phyloP scores from a whole-genome alignment of 805 yeast species.

The Hagleromyces aurorensis region DNA sequence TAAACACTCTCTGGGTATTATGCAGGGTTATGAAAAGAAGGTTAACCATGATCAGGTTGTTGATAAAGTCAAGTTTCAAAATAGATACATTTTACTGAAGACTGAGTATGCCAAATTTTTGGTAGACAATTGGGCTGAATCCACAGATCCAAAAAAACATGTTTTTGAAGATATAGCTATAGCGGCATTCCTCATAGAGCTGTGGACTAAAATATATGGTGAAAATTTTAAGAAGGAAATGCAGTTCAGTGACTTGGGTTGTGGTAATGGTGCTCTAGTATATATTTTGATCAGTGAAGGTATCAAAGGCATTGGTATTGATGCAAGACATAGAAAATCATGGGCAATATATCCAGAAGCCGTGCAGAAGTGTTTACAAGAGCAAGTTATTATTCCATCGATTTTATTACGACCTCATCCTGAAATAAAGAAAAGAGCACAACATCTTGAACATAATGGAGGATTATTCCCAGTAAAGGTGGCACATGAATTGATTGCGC shows the following conservation, averaged over 20 bases:
- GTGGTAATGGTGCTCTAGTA: slow-evolving; percentile 88
- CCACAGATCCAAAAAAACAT: slow-evolving; percentile 90
- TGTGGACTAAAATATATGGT: slow-evolving; percentile 57
- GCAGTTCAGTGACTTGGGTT: slow-evolving; percentile 83
- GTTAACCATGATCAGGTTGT: slow-evolving; percentile 86
- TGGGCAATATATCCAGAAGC: slow-evolving; percentile 72
- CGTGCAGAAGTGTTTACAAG: slow-evolving; percentile 50
- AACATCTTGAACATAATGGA: slow-evolving; percentile 53
- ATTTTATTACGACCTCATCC: slow-evolving; percentile 66
- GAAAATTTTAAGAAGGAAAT: slow-evolving; percentile 29
- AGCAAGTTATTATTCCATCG: slow-evolving; percentile 79
- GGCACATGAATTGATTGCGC: slow-evolving; percentile 38
- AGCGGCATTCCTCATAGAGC: slow-evolving; percentile 85
- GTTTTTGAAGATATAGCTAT: slow-evolving; percentile 95
- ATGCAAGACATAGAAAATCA: slow-evolving; percentile 82
- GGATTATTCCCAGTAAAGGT: slow-evolving; percentile 34
- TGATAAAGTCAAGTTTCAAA: slow-evolving; percentile 74
- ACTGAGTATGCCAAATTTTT: slow-evolving; percentile 69
- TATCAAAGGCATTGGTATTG: slow-evolving; percentile 73
- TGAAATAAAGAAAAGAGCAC: slow-evolving; percentile 43
- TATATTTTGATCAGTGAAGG: slow-evolving; percentile 74
- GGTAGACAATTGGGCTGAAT: slow-evolving; percentile 84
- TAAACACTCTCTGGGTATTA: slow-evolving; percentile 78
- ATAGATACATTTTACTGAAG: slow-evolving; percentile 69
- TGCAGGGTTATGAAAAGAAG: slow-evolving; percentile 77